These are phyloP conservation scores for Micractinium conductrix DNA, from an alignment of 139 green algal species.

Conservation along the genomic window DNA sequence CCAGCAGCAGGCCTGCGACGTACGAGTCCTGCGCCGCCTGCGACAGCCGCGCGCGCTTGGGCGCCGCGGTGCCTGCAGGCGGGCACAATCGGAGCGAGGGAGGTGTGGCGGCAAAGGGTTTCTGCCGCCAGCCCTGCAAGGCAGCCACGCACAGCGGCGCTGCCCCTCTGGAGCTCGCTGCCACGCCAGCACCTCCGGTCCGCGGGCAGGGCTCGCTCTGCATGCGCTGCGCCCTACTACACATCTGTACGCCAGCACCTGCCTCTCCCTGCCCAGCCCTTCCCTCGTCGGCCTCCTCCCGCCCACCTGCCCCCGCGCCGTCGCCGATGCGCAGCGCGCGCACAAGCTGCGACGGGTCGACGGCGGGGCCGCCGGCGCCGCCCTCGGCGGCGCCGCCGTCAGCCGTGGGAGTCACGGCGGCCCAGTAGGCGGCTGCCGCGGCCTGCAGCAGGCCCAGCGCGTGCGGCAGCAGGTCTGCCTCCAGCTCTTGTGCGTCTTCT, in stretches of 20 bases:
- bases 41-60: conserved; percentile 15
- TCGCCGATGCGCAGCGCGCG: conserved; percentile 22
- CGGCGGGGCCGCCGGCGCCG: not conserved
- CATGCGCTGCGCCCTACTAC: too few relatives aligned
- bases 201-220: too few relatives aligned
- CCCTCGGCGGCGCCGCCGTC: not conserved
- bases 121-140: too few relatives aligned
- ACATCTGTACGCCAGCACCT: too few relatives aligned
- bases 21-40: not conserved
- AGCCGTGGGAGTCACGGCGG: not conserved
- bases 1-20: conserved; percentile 8
- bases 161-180: too few relatives aligned
- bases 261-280: too few relatives aligned
- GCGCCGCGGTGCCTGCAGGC: not conserved
- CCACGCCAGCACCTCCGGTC: too few relatives aligned
- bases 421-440: conserved; percentile 32
- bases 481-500: conserved; percentile 4
- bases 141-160: too few relatives aligned
- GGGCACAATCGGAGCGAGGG: not conserved
- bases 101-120: too few relatives aligned
- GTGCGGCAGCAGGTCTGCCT: not conserved
- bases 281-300: not conserved
- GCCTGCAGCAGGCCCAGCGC: conserved; percentile 13
- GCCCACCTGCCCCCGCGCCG: not conserved
- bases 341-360: conserved; percentile 25